Conservation (phyloP, 768 basidiomycete genomes). For the Crucibulum laeve region DNA sequence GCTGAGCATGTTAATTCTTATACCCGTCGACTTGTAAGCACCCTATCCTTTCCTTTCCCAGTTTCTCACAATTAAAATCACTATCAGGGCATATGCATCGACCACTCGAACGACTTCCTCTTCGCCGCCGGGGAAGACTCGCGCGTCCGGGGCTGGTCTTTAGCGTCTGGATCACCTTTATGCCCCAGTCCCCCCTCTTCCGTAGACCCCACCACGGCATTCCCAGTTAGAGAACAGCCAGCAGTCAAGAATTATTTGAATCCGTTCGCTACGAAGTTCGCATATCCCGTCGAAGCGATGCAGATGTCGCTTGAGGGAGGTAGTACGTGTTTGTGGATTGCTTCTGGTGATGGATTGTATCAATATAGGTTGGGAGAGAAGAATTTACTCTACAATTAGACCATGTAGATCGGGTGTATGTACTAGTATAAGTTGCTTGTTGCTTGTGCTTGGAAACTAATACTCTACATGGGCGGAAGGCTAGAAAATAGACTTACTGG, state of each 20-base stretch:
- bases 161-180: conserved; percentile 47
- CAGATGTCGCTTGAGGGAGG: conserved; percentile 41
- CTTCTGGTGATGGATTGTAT: conserved; percentile 38
- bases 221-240: background rate
- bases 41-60: background rate
- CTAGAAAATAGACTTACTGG: too few species aligned
- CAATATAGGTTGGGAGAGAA: conserved; percentile 45
- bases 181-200: conserved; percentile 10
- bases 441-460: too few species aligned
- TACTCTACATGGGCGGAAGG: too few species aligned
- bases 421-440: too few species aligned
- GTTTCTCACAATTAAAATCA: background rate
- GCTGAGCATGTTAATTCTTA: conserved; percentile 57
- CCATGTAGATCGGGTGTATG: too few species aligned
- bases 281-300: conserved; percentile 38
- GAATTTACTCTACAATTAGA: too few species aligned
- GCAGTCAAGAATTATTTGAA: conserved; percentile 9
- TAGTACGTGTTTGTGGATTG: conserved; percentile 49
- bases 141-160: conserved; percentile 65
- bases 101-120: conserved; percentile 51
- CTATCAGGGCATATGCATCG: conserved; percentile 56
- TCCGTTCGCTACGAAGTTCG: conserved; percentile 29
- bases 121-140: conserved; percentile 69
- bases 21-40: conserved; percentile 45
- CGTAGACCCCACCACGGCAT: background rate